Evolutionary conservation across 106 monocot species (phyloP).

Genomic region (Chionographis japonica): DNA sequence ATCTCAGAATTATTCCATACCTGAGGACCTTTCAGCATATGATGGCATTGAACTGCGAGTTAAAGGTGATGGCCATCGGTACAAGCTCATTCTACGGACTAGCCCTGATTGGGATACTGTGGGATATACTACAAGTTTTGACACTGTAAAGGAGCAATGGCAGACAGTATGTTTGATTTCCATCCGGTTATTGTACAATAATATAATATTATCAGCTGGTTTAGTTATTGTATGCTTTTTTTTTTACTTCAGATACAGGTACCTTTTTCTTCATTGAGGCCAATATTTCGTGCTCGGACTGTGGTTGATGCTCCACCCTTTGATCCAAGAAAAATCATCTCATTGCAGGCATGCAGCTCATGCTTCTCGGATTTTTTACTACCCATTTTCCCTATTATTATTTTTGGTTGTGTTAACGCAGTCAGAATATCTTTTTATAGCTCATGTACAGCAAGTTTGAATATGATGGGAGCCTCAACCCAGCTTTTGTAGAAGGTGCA

Average conservation of each 20-base stretch:
- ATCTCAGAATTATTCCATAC: conserved; percentile 74
- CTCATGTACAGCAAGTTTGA: conserved; percentile 99
- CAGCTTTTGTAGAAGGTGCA: conserved; percentile 79
- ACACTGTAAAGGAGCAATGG: conserved; percentile 77
- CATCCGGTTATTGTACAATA: neutral
- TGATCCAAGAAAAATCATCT: conserved; percentile 67
- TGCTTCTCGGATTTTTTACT: conserved; percentile 1
- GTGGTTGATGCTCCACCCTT: conserved; percentile 71
- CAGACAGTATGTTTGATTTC: conserved; percentile 51
- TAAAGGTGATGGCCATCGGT: conserved; percentile 83
- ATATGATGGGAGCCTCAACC: conserved; percentile 94
- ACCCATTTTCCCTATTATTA: neutral
- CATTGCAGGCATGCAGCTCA: conserved; percentile 69
- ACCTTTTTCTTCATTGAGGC: conserved; percentile 81
- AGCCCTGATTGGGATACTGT: conserved; percentile 88
- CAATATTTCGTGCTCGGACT: conserved; percentile 82
- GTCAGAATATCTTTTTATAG: conserved; percentile 31
- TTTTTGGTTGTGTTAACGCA: neutral
- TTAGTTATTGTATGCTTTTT: neutral
- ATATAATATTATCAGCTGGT: neutral
- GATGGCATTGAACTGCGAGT: conserved; percentile 84
- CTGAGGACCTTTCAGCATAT: conserved; percentile 94
- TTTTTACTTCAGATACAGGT: conserved; percentile 55
- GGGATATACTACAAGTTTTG: conserved; percentile 87
- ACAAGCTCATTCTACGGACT: conserved; percentile 85